These are phyloP conservation scores for Mucor saturninus DNA, from an alignment of 371 early-diverging fungal genomes.

Conservation along the genomic window DNA sequence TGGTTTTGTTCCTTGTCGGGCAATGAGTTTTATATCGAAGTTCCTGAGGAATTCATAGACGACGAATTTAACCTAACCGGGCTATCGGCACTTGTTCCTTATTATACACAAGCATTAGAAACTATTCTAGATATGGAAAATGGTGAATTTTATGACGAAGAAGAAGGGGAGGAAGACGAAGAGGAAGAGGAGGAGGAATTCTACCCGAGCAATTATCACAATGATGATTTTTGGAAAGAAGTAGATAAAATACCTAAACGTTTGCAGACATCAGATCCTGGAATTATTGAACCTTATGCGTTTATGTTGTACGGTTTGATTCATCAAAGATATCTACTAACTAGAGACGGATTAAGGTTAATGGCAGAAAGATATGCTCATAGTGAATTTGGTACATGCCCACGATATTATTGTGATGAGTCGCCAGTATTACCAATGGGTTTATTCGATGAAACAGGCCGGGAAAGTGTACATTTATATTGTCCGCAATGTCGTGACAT, in stretches of 20 bases:
- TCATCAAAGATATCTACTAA: constrained; percentile 83
- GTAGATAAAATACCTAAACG: constrained; percentile 11
- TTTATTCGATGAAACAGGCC: constrained; percentile 68
- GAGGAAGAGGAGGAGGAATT: constrained; percentile 41
- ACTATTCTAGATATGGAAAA: constrained; percentile 87
- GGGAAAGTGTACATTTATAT: constrained; percentile 73
- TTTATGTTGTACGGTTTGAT: constrained; percentile 81
- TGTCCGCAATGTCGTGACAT: constrained; percentile 89
- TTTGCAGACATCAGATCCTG: constrained; percentile 33
- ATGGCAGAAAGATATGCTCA: constrained; percentile 81
- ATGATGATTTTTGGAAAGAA: constrained; percentile 36
- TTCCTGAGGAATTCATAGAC: constrained; percentile 86
- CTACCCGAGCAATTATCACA: no score
- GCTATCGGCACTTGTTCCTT: constrained; percentile 76
- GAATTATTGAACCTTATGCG: constrained; percentile 55
- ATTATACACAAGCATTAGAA: constrained; percentile 82
- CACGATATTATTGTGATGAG: constrained; percentile 77
- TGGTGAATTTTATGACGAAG: constrained; percentile 46
- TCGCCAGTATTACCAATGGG: constrained; percentile 86
- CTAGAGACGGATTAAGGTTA: constrained; percentile 76
- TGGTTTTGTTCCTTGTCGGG: constrained; percentile 89
- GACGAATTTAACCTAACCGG: constrained; percentile 96
- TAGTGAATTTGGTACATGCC: constrained; percentile 86
- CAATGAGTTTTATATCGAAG: constrained; percentile 84
- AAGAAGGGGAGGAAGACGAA: constrained; percentile 29